A percentile compares a stretch with the other conserved stretches of the same genome.
Evolutionary conservation across 164 flowering plant genomes (phyloP).

Genomic region (Aristolochia californica): DNA sequence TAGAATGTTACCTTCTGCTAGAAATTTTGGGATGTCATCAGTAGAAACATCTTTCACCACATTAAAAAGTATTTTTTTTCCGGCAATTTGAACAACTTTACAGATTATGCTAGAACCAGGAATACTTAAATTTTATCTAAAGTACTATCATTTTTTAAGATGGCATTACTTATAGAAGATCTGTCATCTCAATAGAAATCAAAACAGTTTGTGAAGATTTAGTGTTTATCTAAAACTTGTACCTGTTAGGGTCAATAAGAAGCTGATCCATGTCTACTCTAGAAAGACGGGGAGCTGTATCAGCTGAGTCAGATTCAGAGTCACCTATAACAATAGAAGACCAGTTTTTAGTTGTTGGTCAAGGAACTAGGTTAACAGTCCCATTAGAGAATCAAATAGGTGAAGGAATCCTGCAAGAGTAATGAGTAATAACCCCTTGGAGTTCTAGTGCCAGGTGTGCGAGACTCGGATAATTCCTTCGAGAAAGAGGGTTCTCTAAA

Average conservation of each 20-base stretch:
- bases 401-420: background rate
- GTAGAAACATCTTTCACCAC: too few species aligned
- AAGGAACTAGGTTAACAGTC: background rate
- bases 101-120: too few species aligned
- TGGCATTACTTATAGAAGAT: too few species aligned
- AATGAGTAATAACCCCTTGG: conserved; percentile 17
- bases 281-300: conserved; percentile 37
- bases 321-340: conserved; percentile 22
- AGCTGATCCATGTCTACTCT: conserved; percentile 49
- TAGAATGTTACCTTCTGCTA: too few species aligned
- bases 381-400: too few species aligned
- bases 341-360: background rate
- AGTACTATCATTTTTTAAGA: too few species aligned
- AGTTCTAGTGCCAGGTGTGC: conserved; percentile 13
- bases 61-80: too few species aligned
- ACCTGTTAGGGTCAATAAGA: conserved; percentile 49
- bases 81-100: too few species aligned
- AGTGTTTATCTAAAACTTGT: background rate
- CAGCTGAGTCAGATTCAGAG: conserved; percentile 19
- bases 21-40: too few species aligned
- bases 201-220: too few species aligned
- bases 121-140: too few species aligned
- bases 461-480: conserved; percentile 17
- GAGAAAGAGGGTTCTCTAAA: conserved; percentile 37
- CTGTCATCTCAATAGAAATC: too few species aligned